Conservation (phyloP, 2,329 filamentous ascomycete genomes). For the Fusarium sacchari region DNA sequence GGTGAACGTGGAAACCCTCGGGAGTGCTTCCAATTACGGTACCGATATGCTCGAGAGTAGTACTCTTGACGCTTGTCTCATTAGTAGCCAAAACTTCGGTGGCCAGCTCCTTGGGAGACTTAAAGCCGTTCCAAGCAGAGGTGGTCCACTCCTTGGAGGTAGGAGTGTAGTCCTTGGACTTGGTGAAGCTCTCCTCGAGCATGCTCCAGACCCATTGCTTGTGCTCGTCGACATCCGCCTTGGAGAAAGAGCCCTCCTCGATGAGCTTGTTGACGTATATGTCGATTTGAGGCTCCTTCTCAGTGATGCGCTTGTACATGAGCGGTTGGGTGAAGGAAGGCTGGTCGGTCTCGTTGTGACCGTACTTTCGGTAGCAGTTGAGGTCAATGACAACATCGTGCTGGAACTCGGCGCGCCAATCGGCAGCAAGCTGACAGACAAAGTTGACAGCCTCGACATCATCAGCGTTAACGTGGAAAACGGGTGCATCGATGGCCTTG, state of each 20-base stretch:
- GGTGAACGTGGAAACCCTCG: conserved; percentile 88
- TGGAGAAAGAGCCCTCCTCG: conserved; percentile 92
- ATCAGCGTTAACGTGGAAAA: conserved; percentile 99
- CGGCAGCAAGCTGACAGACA: conserved; percentile 94
- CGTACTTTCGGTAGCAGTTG: conserved; percentile 98
- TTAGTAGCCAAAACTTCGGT: conserved; percentile 93
- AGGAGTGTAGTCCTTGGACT: conserved; percentile 97
- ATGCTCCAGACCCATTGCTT: conserved; percentile 99
- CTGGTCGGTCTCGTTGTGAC: conserved; percentile 99
- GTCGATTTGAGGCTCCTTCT: conserved; percentile 85
- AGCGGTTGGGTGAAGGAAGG: conserved; percentile 99
- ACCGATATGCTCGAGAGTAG: conserved; percentile 83
- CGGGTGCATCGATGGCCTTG: conserved; percentile 97
- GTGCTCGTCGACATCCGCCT: conserved; percentile 98
- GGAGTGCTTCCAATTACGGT: conserved; percentile 81
- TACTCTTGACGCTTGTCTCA: conserved; percentile 80
- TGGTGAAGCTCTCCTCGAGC: conserved; percentile 96
- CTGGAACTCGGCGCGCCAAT: conserved; percentile 99
- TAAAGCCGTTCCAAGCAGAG: conserved; percentile 99
- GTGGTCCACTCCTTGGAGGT: conserved; percentile 98
- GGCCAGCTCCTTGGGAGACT: conserved; percentile 96
- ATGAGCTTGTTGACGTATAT: conserved; percentile 93
- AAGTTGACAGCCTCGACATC: conserved; percentile 99
- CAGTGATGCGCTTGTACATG: conserved; percentile 98
- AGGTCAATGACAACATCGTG: conserved; percentile 98